Evolutionary conservation across 2,329 filamentous ascomycete genomes (phyloP), one percentile per base, ranked within the genome.

Genomic region (Colletotrichum horii): DNA sequence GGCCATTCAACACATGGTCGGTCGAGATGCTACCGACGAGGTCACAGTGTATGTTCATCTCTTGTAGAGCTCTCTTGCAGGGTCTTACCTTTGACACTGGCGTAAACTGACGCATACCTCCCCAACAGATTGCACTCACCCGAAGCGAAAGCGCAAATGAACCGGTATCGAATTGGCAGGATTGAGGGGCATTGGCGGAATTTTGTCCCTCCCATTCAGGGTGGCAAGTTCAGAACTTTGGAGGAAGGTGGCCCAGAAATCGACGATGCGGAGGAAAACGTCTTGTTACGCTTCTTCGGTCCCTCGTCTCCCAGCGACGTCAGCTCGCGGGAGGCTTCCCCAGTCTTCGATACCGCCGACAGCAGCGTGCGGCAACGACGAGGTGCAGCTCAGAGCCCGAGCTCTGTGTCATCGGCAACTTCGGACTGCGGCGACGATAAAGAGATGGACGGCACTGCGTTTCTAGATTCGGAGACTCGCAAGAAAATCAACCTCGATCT

Each of bases 21-120:
- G 96, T 77, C 92, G 94, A 85, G 96, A 98, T 91, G 96, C 95
- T 66, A 98, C 96, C 14, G 96, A 98, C 84, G 97, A 98, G 85
- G 93, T 98, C 77, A 95, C 94, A 83, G 95, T 93, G 95, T 98
- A 90, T 66, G 93, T 88, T 61, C 66, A 75, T 71, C 71, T 58
- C 26, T n/a, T 22, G 11, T 19, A 48, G 43, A 48, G 36, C 19
- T 28, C 38, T 32, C n/a, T 22, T 48, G 43, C 43, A 48, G 7
- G n/a, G 43, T 48, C n/a, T 22, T 15, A 34, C n/a, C 58, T 61
- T 34, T 19, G 24, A 12, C 8, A 26, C n/a, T 48, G 24, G 19
- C 61, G 24, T 52, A 38, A 64, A 62, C 70, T 70, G 36, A 75
- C 66, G 19, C 24, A 24, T 28, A 61, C 14, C 16, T 26, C 30